These are phyloP conservation scores for Solanum pinnatisectum DNA, from an alignment of 257 asterid genomes.

Conservation along the genomic window DNA sequence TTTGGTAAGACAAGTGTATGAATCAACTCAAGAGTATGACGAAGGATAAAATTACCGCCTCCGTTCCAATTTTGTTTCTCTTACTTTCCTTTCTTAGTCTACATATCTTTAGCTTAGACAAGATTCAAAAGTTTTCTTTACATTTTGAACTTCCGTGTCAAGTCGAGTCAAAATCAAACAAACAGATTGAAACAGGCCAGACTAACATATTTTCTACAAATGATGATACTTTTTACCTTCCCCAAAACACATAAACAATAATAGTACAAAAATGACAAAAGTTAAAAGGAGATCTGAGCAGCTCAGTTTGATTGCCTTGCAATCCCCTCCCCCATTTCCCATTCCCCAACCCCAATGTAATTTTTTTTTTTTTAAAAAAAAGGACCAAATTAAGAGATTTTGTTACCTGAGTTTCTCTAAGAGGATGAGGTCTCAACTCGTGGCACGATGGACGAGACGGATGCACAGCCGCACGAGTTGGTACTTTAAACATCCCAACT, in stretches of 20 bases:
- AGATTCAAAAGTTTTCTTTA: background rate
- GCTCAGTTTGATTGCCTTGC: no score
- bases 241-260: background rate
- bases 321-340: background rate
- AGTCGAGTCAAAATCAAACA: background rate
- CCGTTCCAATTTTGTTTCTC: background rate
- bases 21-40: background rate
- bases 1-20: background rate
- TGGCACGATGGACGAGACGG: slow-evolving; percentile 53
- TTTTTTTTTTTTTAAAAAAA: no score
- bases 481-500: slow-evolving; percentile 44
- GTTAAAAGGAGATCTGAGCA: background rate
- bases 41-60: background rate
- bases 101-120: background rate
- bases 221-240: background rate
- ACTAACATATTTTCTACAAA: background rate
- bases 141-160: background rate
- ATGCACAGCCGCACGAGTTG: slow-evolving; percentile 46
- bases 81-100: background rate
- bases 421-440: slow-evolving; percentile 65
- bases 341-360: background rate
- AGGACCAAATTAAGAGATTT: background rate
- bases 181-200: background rate
- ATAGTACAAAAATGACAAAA: background rate
- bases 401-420: slow-evolving; percentile 59